phyloP scores from a whole-genome alignment of 2,329 filamentous ascomycete genomes.

The Nothophaeocryptopus gaeumannii region DNA sequence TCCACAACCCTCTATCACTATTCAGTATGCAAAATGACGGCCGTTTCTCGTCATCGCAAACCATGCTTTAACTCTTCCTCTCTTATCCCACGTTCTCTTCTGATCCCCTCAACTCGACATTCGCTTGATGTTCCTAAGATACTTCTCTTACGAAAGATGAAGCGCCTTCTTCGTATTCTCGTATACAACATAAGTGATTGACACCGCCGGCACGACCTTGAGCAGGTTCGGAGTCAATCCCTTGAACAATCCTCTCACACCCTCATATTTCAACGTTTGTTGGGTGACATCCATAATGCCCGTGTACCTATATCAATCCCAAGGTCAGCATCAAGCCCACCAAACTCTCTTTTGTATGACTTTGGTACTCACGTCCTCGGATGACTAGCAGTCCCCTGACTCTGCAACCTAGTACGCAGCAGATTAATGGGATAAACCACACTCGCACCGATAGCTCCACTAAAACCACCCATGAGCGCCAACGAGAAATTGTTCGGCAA shows the following conservation, averaged over 20 bases:
- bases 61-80: neutral
- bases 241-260: constrained; percentile 83
- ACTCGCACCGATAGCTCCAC: constrained; percentile 87
- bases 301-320: constrained; percentile 58
- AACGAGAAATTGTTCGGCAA: constrained; percentile 77
- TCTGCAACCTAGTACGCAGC: constrained; percentile 79
- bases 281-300: constrained; percentile 85
- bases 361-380: constrained; percentile 55
- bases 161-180: constrained; percentile 81
- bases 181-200: constrained; percentile 88
- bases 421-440: constrained; percentile 95
- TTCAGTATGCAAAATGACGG: no score
- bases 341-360: no score
- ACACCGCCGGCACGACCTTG: constrained; percentile 93
- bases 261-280: constrained; percentile 80
- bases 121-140: neutral
- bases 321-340: constrained; percentile 54
- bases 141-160: constrained; percentile 21
- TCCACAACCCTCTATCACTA: no score
- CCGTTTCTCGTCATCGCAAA: no score
- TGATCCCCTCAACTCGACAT: neutral
- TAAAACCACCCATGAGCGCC: constrained; percentile 84
- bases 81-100: neutral
- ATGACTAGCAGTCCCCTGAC: constrained; percentile 90
- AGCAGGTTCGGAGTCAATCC: constrained; percentile 91